Base-by-base conservation (phyloP, 2,329 filamentous ascomycete genomes). In the Botryosphaeria dothidea region DNA sequence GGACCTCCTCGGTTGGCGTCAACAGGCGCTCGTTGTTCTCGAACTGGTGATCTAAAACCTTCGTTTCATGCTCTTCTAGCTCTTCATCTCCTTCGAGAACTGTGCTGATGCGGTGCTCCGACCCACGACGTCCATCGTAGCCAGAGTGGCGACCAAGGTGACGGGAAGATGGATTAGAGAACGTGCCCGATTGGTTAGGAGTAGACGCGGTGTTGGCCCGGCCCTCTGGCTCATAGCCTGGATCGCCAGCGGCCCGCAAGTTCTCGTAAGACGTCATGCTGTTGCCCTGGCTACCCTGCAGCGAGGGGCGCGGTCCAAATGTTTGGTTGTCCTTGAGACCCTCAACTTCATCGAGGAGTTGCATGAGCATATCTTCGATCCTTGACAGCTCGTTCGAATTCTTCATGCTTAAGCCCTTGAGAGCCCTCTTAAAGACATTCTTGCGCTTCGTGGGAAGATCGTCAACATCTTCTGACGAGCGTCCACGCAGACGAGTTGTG, bases 401-500 rank as follows among this genome's bases (percentile, higher is more conserved):
- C 81, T 95, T 96, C 73, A 90, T 86, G 71, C 92, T 92, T 57
- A 99, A 83, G 3, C 93, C 93, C 75, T 96, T 94, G 56, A 99
- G 83, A n/a, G 95, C 95, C 68, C 94, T 89, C 72, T 90, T 91
- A 81, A 98, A 95, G n/a, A 99, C 86, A 73, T 92, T 97, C 78
- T 92, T 91, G 74, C 92, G 93, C 85, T 97, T 97, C 49, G 86
- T 84, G 21, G 89, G 83, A 45, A 83, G 72, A 51, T 89, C 86
- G 36, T 87, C 85, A 19, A 86, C 84, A 9, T 86, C 83, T 13
- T 80, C 75, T 7, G 75, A 74, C 25, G 79, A 81, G 45, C 81
- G 81, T 3, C 62, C 49, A 6, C 43, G 49, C 29, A 23, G 19
- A 7, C 62, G 62, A 25, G 61, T 25, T 15, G 56, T 46, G 25